A percentile compares a stretch with the other conserved stretches of the same genome.
Evolutionary conservation across 768 basidiomycete genomes (phyloP).

Genomic region (Hygrocybe punicea): DNA sequence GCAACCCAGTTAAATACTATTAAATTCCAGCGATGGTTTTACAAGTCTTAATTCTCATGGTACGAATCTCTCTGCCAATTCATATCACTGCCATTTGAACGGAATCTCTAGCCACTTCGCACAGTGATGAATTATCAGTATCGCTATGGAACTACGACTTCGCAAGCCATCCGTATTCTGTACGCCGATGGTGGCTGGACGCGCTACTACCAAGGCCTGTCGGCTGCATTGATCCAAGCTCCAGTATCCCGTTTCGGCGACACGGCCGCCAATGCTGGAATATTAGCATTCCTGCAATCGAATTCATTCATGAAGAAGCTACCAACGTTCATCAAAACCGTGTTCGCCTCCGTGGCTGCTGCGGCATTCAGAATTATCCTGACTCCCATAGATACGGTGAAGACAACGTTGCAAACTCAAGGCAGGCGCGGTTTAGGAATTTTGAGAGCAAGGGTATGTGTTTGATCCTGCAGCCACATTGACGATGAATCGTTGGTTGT

Average conservation of each 20-base stretch:
- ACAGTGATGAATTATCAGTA: conserved; percentile 98
- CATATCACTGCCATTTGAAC: background rate
- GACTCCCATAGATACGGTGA: conserved; percentile 89
- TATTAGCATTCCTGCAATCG: conserved; percentile 77
- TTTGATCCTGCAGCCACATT: background rate
- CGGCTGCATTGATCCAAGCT: conserved; percentile 83
- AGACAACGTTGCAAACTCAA: conserved; percentile 94
- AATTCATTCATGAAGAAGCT: conserved; percentile 67
- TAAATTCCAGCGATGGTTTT: conserved; percentile 77
- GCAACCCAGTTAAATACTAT: conserved; percentile 4
- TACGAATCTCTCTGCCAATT: conserved; percentile 14
- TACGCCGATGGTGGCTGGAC: conserved; percentile 75
- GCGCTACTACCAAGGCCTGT: conserved; percentile 85
- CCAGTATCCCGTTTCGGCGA: conserved; percentile 87
- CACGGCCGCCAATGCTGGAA: conserved; percentile 91
- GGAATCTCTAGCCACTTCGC: conserved; percentile 63
- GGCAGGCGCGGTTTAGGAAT: conserved; percentile 68
- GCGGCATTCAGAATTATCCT: conserved; percentile 88
- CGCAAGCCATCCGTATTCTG: conserved; percentile 60
- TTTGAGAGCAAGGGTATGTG: conserved; percentile 58
- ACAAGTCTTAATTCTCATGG: conserved; percentile 88
- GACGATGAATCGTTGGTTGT: background rate
- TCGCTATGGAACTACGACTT: conserved; percentile 76
- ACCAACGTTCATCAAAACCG: conserved; percentile 66
- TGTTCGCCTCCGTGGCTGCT: conserved; percentile 74